Evolutionary conservation across 306 rosid genomes (phyloP), one percentile per base, ranked within the genome.

Genomic region (Ceratonia siliqua): DNA sequence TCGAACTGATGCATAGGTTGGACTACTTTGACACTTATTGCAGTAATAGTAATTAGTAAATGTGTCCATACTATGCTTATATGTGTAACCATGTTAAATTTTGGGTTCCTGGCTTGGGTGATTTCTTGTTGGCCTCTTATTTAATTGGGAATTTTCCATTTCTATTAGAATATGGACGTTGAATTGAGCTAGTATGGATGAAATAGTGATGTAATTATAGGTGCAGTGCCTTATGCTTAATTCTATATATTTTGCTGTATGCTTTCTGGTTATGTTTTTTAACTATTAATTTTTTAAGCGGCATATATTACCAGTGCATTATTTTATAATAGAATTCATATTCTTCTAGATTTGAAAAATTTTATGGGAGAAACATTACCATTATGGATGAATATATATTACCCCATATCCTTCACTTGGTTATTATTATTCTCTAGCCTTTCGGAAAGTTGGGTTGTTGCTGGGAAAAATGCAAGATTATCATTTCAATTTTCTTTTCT

Each of bases 191-290:
- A 45, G 17, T 41, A 28, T 17, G 43, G 39, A 38, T 75, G 62
- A 48, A 36, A 48, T 9, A 78, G 58, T 68, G 70, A 57, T 49
- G 36, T 10, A 24, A 57, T 69, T 61, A 5, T 61, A 5, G 32
- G 52, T 78, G 18, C 21, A 28, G 68, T 20, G 56, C 32, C 41
- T 3, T 21, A 15, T 76, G 48, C 42, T 21, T 1, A 32, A 39
- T 76, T 41, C 39, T 30, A n/a, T 52, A 7, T 64, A 39, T 17
- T 39, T n/a, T 39, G 20, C 33, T 52, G 38, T 73, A 6, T 15
- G 49, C 43, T 0, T 38, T 38, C 43, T 6, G 12, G 1, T 12
- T 43, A 17, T 72, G n/a, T 59, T 43, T 58, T 49, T 74, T 15
- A n/a, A n/a, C n/a, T n/a, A 10, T 8, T 21, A 61, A 43, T 36